phyloP scores from a whole-genome alignment of 2,329 filamentous ascomycete species.

The Pseudogymnoascus sp. region DNA sequence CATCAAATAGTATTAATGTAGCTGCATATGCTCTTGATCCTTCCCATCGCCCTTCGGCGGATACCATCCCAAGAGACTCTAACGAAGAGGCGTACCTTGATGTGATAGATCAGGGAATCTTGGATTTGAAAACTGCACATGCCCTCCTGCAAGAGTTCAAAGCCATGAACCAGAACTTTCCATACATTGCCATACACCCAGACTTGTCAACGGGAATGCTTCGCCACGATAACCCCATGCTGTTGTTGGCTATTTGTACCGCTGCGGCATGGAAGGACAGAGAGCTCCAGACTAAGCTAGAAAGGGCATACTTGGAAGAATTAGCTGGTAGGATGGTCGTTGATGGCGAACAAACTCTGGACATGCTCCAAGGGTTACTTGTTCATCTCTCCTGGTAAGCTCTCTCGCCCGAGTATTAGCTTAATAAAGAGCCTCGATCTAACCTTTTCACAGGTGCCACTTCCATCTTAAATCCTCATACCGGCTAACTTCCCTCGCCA shows the following conservation, averaged over 20 bases:
- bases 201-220: neutral
- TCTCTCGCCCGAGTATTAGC: neutral
- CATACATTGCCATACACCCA: slow-evolving; percentile 2
- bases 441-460: slow-evolving; percentile 12
- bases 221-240: slow-evolving; percentile 3
- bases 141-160: slow-evolving; percentile 8
- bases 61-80: neutral
- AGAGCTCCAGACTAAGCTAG: neutral
- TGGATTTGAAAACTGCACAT: slow-evolving; percentile 5
- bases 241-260: slow-evolving; percentile 4
- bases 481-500: slow-evolving; percentile 7
- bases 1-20: neutral
- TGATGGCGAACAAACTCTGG: slow-evolving; percentile 12
- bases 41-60: slow-evolving; percentile 23
- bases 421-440: neutral
- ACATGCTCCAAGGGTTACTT: slow-evolving; percentile 12
- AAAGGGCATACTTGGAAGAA: slow-evolving; percentile 8
- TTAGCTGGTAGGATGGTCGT: slow-evolving; percentile 11
- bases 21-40: neutral
- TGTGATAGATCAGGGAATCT: slow-evolving; percentile 8
- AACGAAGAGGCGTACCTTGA: neutral
- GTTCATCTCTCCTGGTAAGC: slow-evolving; percentile 12
- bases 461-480: slow-evolving; percentile 14
- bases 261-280: slow-evolving; percentile 10
- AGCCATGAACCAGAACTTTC: slow-evolving; percentile 10